phyloP scores from a whole-genome alignment of 345 rosid species.

The Brassica incana region DNA sequence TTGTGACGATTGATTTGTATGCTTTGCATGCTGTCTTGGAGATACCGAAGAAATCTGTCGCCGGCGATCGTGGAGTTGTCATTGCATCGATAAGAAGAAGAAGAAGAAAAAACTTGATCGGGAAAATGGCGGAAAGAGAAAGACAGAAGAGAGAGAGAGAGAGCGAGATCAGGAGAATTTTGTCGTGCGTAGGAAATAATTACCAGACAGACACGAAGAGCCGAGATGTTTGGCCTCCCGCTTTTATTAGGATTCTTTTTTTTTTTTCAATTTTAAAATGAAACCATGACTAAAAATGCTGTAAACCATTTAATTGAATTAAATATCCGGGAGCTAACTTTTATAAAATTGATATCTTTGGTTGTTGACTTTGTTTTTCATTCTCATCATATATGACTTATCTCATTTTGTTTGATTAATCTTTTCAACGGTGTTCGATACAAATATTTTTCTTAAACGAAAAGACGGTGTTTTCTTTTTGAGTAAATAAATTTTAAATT shows the following conservation, averaged over 20 bases:
- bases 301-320: neutral
- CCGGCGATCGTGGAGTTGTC: slow-evolving; percentile 47
- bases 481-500: no score
- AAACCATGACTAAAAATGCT: neutral
- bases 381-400: neutral
- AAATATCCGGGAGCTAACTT: neutral
- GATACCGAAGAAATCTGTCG: slow-evolving; percentile 48
- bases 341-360: neutral
- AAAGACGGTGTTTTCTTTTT: no score
- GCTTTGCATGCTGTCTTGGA: slow-evolving; percentile 51
- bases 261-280: neutral
- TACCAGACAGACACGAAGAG: slow-evolving; percentile 28
- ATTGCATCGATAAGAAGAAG: slow-evolving; percentile 30
- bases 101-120: neutral
- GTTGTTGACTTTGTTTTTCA: neutral
- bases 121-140: neutral
- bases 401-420: neutral
- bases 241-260: slow-evolving; percentile 31
- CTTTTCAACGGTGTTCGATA: neutral
- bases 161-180: slow-evolving; percentile 7
- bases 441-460: no score
- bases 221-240: slow-evolving; percentile 31
- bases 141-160: neutral
- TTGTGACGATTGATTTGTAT: slow-evolving; percentile 58
- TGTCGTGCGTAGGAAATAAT: slow-evolving; percentile 24